Percentiles rank a stretch among this genome's conserved stretches.
Evolutionary conservation across 345 rosid species (phyloP).

Genomic region (Bruguiera gymnorhiza): DNA sequence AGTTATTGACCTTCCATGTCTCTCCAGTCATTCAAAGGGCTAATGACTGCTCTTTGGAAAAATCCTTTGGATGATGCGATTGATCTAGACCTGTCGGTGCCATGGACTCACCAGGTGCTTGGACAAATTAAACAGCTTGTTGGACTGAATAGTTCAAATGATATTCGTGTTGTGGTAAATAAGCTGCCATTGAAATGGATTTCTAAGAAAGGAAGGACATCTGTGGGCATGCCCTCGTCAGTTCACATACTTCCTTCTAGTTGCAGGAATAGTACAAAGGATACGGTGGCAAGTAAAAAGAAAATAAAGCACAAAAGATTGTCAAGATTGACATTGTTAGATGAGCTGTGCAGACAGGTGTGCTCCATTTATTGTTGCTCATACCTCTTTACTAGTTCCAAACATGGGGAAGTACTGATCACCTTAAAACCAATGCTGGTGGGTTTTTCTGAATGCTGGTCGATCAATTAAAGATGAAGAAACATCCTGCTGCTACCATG

Average conservation of each 20-base stretch:
- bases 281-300: constrained; percentile 23
- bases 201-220: constrained; percentile 72
- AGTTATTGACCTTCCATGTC: constrained; percentile 62
- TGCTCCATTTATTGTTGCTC: constrained; percentile 1
- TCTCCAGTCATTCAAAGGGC: constrained; percentile 52
- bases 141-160: constrained; percentile 47
- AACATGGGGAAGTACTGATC: background rate
- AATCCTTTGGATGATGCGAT: constrained; percentile 74
- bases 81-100: constrained; percentile 61
- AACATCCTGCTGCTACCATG: background rate
- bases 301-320: constrained; percentile 46
- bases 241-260: constrained; percentile 33
- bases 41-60: constrained; percentile 47
- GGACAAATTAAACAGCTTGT: constrained; percentile 75
- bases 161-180: constrained; percentile 55
- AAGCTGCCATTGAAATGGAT: constrained; percentile 73
- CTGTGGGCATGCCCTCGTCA: constrained; percentile 67
- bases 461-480: background rate
- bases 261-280: constrained; percentile 25
- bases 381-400: background rate
- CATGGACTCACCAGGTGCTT: constrained; percentile 71
- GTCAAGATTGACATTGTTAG: constrained; percentile 40
- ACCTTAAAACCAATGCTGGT: background rate
- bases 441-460: background rate
- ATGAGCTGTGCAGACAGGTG: background rate